Evolutionary conservation across 192 early-diverging fungal genomes (phyloP).

Genomic region (Umbelopsis sp.): DNA sequence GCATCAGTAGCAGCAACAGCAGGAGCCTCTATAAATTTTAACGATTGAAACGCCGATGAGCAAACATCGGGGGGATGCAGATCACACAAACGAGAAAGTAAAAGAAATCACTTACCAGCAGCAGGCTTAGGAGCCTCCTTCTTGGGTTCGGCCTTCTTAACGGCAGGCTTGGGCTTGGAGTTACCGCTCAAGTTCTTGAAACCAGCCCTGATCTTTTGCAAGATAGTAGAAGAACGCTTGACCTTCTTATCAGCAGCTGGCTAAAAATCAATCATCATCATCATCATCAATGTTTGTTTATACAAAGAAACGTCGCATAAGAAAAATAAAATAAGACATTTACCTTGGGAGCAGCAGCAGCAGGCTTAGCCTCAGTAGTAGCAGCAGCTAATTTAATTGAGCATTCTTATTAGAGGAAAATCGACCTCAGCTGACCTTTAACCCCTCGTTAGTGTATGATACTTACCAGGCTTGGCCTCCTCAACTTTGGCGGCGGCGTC

Average conservation of each 20-base stretch:
- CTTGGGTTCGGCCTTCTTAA: neutral
- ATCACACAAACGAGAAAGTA: no score
- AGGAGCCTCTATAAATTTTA: neutral
- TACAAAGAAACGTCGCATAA: neutral
- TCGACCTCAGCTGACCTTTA: neutral
- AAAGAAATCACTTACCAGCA: neutral
- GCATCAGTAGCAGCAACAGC: neutral
- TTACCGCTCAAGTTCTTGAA: neutral
- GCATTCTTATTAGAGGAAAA: neutral
- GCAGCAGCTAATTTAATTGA: neutral
- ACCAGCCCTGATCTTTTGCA: conserved; percentile 15
- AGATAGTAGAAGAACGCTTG: conserved; percentile 8
- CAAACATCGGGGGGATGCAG: neutral
- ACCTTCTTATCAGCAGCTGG: conserved; percentile 12
- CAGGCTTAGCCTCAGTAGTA: conserved; percentile 2
- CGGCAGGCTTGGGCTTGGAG: neutral
- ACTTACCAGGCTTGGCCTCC: conserved; percentile 15
- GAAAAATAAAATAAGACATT: neutral
- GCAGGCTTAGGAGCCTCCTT: neutral
- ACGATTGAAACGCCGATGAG: neutral
- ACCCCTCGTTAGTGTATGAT: neutral
- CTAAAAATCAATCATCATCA: neutral
- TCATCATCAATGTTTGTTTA: conserved; percentile 3
- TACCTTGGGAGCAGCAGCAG: conserved; percentile 16
- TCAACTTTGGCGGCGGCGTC: neutral